A percentile compares a stretch with the other conserved stretches of the same genome.
Conservation (phyloP, 345 rosid genomes). For the Trapa bicornis region DNA sequence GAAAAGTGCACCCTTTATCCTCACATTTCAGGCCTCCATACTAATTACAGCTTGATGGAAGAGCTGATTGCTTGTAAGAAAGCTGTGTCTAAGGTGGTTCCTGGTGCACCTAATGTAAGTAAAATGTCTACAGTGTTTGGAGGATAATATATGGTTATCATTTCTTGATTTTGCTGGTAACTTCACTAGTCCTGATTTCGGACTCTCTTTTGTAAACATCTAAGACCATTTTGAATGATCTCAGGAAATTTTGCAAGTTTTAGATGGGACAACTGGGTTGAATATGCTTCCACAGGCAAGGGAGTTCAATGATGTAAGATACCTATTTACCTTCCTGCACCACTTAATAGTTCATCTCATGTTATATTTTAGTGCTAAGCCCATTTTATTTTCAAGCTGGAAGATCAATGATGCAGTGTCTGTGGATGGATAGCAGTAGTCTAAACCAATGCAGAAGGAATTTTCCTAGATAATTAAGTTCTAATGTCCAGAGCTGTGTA, state of each 20-base stretch:
- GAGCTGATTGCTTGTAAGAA: slow-evolving; percentile 83
- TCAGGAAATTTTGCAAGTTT: slow-evolving; percentile 85
- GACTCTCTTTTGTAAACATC: background rate
- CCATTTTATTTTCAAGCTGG: background rate
- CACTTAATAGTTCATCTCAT: background rate
- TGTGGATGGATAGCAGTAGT: background rate
- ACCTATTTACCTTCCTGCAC: slow-evolving; percentile 5
- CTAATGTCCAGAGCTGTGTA: background rate
- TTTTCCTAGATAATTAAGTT: background rate
- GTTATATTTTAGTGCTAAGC: background rate
- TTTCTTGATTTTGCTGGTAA: background rate
- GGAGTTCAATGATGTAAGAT: slow-evolving; percentile 85
- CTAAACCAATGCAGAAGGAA: background rate
- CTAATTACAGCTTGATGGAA: slow-evolving; percentile 93
- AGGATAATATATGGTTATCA: no score
- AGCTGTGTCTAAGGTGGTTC: slow-evolving; percentile 66
- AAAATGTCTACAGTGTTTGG: background rate
- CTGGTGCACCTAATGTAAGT: slow-evolving; percentile 78
- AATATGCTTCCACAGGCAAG: slow-evolving; percentile 99
- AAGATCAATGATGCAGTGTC: background rate
- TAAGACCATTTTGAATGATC: background rate
- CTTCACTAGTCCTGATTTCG: background rate
- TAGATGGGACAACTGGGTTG: slow-evolving; percentile 94
- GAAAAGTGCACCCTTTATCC: slow-evolving; percentile 8
- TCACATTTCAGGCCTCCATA: slow-evolving; percentile 62